phyloP scores from a whole-genome alignment of 2,329 filamentous ascomycete genomes.

The Nemania serpens region DNA sequence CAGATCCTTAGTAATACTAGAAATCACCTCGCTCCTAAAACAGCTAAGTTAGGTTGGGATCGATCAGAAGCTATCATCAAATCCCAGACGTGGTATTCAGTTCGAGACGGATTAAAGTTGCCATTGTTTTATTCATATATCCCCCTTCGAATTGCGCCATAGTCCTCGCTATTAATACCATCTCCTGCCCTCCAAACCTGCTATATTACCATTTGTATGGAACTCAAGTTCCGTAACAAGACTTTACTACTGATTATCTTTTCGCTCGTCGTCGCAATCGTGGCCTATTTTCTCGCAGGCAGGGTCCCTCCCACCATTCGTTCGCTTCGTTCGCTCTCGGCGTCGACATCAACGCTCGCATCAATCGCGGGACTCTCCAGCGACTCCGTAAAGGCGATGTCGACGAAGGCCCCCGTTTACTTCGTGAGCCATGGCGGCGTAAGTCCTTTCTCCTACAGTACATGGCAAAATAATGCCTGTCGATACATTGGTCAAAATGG shows the following conservation, averaged over 20 bases:
- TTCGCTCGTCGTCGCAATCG: slow-evolving; percentile 32
- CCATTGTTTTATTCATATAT: too few species aligned
- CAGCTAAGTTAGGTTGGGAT: too few species aligned
- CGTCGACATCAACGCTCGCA: slow-evolving; percentile 20
- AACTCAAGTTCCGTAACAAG: slow-evolving; percentile 15
- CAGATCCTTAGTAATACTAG: slow-evolving; percentile 40
- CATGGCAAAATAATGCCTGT: too few species aligned
- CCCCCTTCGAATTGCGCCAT: too few species aligned
- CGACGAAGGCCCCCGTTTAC: slow-evolving; percentile 49
- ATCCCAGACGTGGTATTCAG: too few species aligned
- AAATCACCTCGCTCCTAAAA: too few species aligned
- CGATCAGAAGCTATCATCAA: too few species aligned
- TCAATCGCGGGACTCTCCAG: slow-evolving; percentile 13
- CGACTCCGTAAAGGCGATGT: slow-evolving; percentile 30
- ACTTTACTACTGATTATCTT: slow-evolving; percentile 23
- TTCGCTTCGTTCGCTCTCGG: slow-evolving; percentile 28
- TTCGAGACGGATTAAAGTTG: too few species aligned
- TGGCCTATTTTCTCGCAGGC: slow-evolving; percentile 36
- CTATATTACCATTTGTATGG: slow-evolving; percentile 11
- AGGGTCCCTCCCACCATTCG: slow-evolving; percentile 24
- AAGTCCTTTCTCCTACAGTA: slow-evolving; percentile 31
- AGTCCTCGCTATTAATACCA: too few species aligned
- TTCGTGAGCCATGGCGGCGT: slow-evolving; percentile 58
- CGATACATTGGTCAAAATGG: neutral
- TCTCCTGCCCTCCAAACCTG: neutral